phyloP scores from a whole-genome alignment of 805 yeast species.

The Candida berthetii region DNA sequence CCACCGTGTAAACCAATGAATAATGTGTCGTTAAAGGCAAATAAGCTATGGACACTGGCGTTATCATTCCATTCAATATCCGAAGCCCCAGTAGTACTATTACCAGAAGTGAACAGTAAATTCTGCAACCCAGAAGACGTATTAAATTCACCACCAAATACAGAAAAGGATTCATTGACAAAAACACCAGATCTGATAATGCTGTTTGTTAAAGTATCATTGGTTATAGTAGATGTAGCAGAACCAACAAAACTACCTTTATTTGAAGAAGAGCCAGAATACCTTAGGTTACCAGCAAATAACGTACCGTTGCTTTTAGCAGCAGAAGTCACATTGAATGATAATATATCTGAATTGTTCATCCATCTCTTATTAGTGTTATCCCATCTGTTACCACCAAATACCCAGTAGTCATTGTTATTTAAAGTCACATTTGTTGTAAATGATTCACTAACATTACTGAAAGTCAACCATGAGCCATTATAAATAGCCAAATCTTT shows the following conservation, averaged over 20 bases:
- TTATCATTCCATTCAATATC: constrained; percentile 19
- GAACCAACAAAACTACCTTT: constrained; percentile 10
- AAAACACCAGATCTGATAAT: constrained; percentile 28
- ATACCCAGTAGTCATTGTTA: constrained; percentile 33
- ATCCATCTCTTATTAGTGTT: constrained; percentile 30
- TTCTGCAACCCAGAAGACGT: constrained; percentile 16
- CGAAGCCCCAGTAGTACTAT: constrained; percentile 19
- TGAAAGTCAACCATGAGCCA: constrained; percentile 38
- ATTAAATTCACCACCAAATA: constrained; percentile 55
- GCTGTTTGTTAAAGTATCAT: constrained; percentile 10
- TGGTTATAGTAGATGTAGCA: constrained; percentile 13
- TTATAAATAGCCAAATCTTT: constrained; percentile 29
- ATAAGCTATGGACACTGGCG: constrained; percentile 12
- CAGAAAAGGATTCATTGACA: constrained; percentile 41
- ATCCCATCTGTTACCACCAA: constrained; percentile 38
- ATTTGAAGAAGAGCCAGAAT: constrained; percentile 11
- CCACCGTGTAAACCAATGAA: constrained; percentile 41
- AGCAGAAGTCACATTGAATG: constrained; percentile 24
- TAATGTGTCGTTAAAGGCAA: constrained; percentile 18
- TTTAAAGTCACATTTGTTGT: constrained; percentile 24
- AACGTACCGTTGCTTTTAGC: constrained; percentile 12
- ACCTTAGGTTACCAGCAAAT: constrained; percentile 18
- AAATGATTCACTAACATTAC: constrained; percentile 15
- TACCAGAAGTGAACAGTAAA: constrained; percentile 18
- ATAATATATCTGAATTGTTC: constrained; percentile 16